A percentile compares a stretch with the other conserved stretches of the same genome.
Evolutionary conservation across 805 yeast genomes (phyloP).

Genomic region (Wickerhamomyces mucosus): DNA sequence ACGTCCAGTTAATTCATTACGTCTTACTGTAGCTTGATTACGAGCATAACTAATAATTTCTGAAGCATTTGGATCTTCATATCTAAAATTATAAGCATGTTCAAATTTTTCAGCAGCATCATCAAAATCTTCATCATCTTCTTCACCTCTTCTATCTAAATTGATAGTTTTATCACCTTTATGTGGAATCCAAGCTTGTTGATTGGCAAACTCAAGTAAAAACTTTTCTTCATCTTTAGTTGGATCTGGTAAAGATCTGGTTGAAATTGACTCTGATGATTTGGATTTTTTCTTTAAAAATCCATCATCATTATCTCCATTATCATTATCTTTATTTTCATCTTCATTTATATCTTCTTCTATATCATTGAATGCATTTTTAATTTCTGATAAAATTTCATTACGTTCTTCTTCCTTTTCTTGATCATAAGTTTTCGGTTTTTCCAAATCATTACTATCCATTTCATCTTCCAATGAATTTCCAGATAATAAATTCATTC

Average conservation of each 20-base stretch:
- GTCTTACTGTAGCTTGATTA: slow-evolving; percentile 82
- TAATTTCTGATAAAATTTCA: slow-evolving; percentile 68
- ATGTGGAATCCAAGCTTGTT: slow-evolving; percentile 86
- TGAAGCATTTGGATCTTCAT: slow-evolving; percentile 83
- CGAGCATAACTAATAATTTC: slow-evolving; percentile 94
- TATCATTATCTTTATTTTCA: slow-evolving; percentile 30
- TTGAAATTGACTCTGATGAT: slow-evolving; percentile 14
- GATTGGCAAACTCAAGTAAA: slow-evolving; percentile 58
- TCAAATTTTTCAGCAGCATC: slow-evolving; percentile 88
- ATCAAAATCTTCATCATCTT: slow-evolving; percentile 80
- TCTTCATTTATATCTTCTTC: slow-evolving; percentile 31
- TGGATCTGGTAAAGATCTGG: slow-evolving; percentile 53
- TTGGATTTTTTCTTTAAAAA: slow-evolving; percentile 50
- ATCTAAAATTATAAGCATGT: slow-evolving; percentile 88
- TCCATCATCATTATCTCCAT: slow-evolving; percentile 33
- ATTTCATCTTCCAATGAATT: slow-evolving; percentile 45
- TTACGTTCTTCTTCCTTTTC: slow-evolving; percentile 68
- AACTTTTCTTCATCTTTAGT: slow-evolving; percentile 54
- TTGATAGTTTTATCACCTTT: slow-evolving; percentile 48
- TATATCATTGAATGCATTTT: slow-evolving; percentile 48
- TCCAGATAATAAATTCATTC: slow-evolving; percentile 71
- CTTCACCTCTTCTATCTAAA: slow-evolving; percentile 33
- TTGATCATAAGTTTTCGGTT: slow-evolving; percentile 60
- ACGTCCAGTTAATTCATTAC: slow-evolving; percentile 65
- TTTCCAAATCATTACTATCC: slow-evolving; percentile 32